Conservation (phyloP, 176 grass and related monocot species). For the Urochloa ruziziensis region DNA sequence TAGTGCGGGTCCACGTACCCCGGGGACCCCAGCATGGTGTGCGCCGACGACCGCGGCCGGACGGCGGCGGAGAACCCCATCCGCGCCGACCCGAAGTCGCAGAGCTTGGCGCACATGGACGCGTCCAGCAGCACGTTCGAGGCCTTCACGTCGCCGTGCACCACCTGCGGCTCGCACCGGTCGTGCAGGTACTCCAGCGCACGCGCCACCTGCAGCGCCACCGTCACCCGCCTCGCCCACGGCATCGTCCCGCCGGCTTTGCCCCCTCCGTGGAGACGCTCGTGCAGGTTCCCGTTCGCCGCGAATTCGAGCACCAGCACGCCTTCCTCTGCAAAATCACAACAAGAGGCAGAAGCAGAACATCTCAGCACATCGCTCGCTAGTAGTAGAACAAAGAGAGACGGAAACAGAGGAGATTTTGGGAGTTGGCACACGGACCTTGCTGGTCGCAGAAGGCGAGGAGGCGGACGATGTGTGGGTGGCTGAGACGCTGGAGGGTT, state of each 20-base stretch:
- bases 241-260: too few species aligned
- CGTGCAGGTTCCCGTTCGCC: slow-evolving; percentile 84
- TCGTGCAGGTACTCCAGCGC: slow-evolving; percentile 91
- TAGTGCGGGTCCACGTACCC: slow-evolving; percentile 97
- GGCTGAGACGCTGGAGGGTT: slow-evolving; percentile 60
- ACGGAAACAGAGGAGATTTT: background rate
- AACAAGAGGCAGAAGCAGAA: background rate
- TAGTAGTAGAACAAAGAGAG: background rate
- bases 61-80: slow-evolving; percentile 89
- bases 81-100: slow-evolving; percentile 89
- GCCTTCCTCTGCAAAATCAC: slow-evolving; percentile 60
- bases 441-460: slow-evolving; percentile 87
- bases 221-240: too few species aligned
- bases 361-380: background rate
- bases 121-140: too few species aligned
- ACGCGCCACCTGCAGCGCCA: slow-evolving; percentile 48
- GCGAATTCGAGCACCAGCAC: slow-evolving; percentile 80
- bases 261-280: background rate
- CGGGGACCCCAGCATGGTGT: slow-evolving; percentile 67
- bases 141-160: too few species aligned
- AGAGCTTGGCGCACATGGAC: background rate
- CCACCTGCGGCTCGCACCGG: slow-evolving; percentile 70
- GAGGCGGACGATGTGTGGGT: slow-evolving; percentile 82
- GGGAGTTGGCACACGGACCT: slow-evolving; percentile 37
- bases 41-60: slow-evolving; percentile 49